These are phyloP conservation scores for Chlamydomonas incerta DNA, from an alignment of 139 green algal genomes.

Conservation along the genomic window DNA sequence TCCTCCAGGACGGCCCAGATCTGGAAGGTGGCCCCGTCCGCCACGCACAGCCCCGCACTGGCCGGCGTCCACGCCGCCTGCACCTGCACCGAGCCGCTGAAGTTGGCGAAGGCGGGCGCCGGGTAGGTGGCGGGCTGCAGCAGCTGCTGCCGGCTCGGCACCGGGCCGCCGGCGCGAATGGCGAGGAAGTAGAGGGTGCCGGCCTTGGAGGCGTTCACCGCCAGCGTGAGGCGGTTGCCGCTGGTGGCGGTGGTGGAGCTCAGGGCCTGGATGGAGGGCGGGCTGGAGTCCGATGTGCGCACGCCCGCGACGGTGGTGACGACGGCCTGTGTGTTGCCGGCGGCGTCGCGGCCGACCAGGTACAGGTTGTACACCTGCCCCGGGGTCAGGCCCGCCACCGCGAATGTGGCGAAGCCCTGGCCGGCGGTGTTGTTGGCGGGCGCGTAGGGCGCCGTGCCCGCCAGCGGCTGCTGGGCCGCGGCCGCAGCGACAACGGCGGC, in stretches of 20 bases:
- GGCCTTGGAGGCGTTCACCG: conserved; percentile 31
- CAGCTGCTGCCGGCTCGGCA: conserved; percentile 38
- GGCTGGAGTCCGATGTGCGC: conserved; percentile 42
- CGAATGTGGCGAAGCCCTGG: not conserved
- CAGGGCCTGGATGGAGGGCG: conserved; percentile 28
- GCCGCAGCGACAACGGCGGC: not conserved
- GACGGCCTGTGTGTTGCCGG: conserved; percentile 32
- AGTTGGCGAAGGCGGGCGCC: conserved; percentile 36
- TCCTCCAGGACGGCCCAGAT: conserved; percentile 61
- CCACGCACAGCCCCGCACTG: conserved; percentile 41
- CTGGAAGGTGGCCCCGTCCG: conserved; percentile 37
- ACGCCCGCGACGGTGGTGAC: conserved; percentile 39
- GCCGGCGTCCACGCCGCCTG: not conserved
- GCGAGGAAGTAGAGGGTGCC: conserved; percentile 37
- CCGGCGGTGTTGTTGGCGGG: not conserved
- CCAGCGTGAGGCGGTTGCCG: conserved; percentile 40
- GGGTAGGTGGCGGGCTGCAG: conserved; percentile 9
- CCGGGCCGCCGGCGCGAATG: not conserved
- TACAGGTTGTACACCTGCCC: conserved; percentile 46
- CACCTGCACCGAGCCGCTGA: conserved; percentile 43
- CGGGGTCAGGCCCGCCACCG: not conserved
- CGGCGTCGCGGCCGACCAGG: conserved; percentile 21
- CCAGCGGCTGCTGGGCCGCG: not conserved
- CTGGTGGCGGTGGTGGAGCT: conserved; percentile 16
- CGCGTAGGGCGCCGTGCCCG: not conserved